phyloP scores from a whole-genome alignment of 2,329 filamentous ascomycete genomes.

The Exophiala sp. region DNA sequence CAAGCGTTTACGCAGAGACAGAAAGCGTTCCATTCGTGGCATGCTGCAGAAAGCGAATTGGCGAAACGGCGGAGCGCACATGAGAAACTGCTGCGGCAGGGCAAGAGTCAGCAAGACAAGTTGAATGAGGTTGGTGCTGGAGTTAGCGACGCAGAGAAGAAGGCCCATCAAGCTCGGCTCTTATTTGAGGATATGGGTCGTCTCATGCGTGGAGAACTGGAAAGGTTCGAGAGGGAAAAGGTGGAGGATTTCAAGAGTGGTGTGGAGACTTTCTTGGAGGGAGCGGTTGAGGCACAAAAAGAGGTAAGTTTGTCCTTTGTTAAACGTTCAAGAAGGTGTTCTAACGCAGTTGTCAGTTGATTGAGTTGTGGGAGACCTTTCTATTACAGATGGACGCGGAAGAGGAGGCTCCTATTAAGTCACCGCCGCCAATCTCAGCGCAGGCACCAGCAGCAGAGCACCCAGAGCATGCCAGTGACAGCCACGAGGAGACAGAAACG shows the following conservation, averaged over 20 bases:
- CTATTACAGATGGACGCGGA: constrained; percentile 93
- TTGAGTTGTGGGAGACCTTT: constrained; percentile 98
- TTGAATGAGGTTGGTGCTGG: constrained; percentile 89
- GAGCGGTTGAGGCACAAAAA: constrained; percentile 96
- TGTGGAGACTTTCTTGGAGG: constrained; percentile 95
- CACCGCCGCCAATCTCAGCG: constrained; percentile 3
- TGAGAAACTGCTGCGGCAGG: constrained; percentile 92
- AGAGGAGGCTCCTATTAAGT: constrained; percentile 52
- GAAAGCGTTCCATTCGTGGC: constrained; percentile 94
- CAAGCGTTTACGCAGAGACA: constrained; percentile 88
- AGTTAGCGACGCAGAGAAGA: constrained; percentile 90
- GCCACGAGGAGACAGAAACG: constrained; percentile 2
- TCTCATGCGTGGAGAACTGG: constrained; percentile 84
- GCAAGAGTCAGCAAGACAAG: constrained; percentile 91
- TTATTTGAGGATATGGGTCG: constrained; percentile 97
- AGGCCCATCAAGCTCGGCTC: constrained; percentile 82
- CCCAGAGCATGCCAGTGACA: not conserved
- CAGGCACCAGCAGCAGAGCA: constrained; percentile 5
- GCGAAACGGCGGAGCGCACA: constrained; percentile 84
- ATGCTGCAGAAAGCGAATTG: constrained; percentile 81
- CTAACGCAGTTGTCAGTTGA: constrained; percentile 59
- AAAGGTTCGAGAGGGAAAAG: constrained; percentile 93
- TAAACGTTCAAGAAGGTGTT: not conserved
- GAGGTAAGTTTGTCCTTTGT: constrained; percentile 62
- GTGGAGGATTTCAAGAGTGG: constrained; percentile 99